Base-by-base conservation (phyloP, 768 basidiomycete species). In the Infundibulicybe gibba region DNA sequence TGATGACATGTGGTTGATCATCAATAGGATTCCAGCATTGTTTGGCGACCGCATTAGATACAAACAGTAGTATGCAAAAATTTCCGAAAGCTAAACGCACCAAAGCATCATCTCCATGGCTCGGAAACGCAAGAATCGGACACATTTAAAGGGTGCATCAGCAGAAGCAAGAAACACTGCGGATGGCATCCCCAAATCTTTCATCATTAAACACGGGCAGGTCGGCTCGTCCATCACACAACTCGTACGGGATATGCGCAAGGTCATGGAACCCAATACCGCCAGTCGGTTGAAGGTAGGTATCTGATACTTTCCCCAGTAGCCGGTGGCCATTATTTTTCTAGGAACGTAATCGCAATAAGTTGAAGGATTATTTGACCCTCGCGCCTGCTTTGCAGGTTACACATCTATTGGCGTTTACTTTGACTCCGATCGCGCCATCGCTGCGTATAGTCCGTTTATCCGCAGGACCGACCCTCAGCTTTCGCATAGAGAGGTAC, bases 241-340 rank as follows among this genome's bases (percentile, higher is more conserved):
- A 60, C 85, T 99, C 32, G 94, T 97, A 15, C 80, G 90, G 47
- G 95, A 99, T 68, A 71, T 97, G 60, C 76, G 97, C 59, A 90
- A 90, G 66, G 90, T 97, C 50, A 91, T 99, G 90, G 97, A 99
- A 63, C 97, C 97, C 49, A 92, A 97, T 60, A 99, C 97, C 12
- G 97, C 95, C 15, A 86, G 85, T 52, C 79, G 97, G 42, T 76
- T 99, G n/a, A 84, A 72, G 68, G 94, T 95, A 51, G 53, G 71
- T 31, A 48, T 35, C 49, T 41, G 17, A 20, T 40, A 12, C 10
- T 16, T 16, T 41, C 3, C 13, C 21, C 45, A 44, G 38, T 17
- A 1, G 2, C 30, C 47, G 19, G 45, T 43, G 14, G 8, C 34
- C 30, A 46, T 40, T 31, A 13, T 43, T 50, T 51, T 48, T 56